A percentile compares a stretch with the other conserved stretches of the same genome.
Evolutionary conservation across 257 asterid species (phyloP).

Genomic region (Euphrasia confusa): DNA sequence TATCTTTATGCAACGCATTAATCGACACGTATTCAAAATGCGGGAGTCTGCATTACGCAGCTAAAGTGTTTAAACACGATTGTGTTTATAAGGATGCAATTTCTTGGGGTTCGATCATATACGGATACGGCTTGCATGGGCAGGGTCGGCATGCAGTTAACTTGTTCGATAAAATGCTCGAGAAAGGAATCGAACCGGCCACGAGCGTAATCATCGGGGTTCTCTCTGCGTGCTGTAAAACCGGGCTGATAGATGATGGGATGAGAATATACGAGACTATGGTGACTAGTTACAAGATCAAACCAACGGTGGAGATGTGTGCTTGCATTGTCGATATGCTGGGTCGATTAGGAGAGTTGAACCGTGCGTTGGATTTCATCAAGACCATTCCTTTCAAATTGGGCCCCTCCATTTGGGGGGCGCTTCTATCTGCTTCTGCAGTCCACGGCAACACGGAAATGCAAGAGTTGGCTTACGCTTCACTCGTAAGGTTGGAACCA

Average conservation of each 20-base stretch:
- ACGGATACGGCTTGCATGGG: slow-evolving; percentile 58
- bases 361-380: slow-evolving; percentile 46
- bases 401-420: slow-evolving; percentile 68
- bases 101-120: slow-evolving; percentile 66
- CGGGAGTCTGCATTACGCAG: slow-evolving; percentile 48
- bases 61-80: slow-evolving; percentile 41
- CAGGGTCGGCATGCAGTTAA: slow-evolving; percentile 44
- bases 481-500: slow-evolving; percentile 54
- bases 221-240: slow-evolving; percentile 66
- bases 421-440: slow-evolving; percentile 48
- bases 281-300: slow-evolving; percentile 26
- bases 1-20: slow-evolving; percentile 50
- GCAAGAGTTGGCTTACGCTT: slow-evolving; percentile 47
- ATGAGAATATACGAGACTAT: slow-evolving; percentile 37
- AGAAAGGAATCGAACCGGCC: slow-evolving; percentile 45
- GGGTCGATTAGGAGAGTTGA: slow-evolving; percentile 48
- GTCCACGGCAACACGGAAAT: slow-evolving; percentile 45
- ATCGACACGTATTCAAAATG: slow-evolving; percentile 54
- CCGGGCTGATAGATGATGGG: slow-evolving; percentile 56
- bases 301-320: slow-evolving; percentile 57
- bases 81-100: slow-evolving; percentile 45
- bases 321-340: slow-evolving; percentile 65
- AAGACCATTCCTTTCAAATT: slow-evolving; percentile 44
- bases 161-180: slow-evolving; percentile 47
- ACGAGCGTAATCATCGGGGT: slow-evolving; percentile 41